Percentiles rank a stretch among this genome's conserved stretches.
Evolutionary conservation across 2,329 filamentous ascomycete species (phyloP).

Genomic region (Colletotrichum tanaceti): DNA sequence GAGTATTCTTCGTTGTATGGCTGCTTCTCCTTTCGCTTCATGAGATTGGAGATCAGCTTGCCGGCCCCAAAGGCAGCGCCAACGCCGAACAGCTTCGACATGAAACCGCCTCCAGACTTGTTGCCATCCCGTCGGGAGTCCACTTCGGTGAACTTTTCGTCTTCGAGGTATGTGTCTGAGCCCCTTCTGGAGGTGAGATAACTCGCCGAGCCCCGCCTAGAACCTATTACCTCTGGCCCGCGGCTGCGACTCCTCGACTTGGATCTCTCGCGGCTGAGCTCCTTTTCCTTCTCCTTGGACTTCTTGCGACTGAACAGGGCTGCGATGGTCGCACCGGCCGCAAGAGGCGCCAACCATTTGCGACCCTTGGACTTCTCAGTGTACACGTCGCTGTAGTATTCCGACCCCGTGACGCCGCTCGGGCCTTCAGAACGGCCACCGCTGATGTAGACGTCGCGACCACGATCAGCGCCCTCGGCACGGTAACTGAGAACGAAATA

Average conservation of each 20-base stretch:
- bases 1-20: conserved; percentile 71
- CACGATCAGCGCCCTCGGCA: conserved; percentile 65
- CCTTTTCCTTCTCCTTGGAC: conserved; percentile 52
- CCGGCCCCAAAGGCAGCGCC: conserved; percentile 73
- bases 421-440: conserved; percentile 68
- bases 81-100: conserved; percentile 69
- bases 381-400: conserved; percentile 54
- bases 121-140: conserved; percentile 49
- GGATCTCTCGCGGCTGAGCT: conserved; percentile 54
- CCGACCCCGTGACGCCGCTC: conserved; percentile 55
- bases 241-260: conserved; percentile 52
- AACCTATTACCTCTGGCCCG: conserved; percentile 63
- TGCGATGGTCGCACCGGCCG: conserved; percentile 62
- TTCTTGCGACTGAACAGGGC: conserved; percentile 60
- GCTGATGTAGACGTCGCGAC: conserved; percentile 65
- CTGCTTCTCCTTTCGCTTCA: conserved; percentile 62
- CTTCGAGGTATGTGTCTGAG: conserved; percentile 68
- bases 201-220: conserved; percentile 65
- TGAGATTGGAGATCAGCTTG: conserved; percentile 69
- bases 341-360: conserved; percentile 65
- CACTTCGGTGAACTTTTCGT: conserved; percentile 73
- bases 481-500: conserved; percentile 86
- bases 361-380: conserved; percentile 51
- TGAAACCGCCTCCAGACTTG: conserved; percentile 65
- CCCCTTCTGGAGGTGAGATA: conserved; percentile 65